Evolutionary conservation across 257 asterid species (phyloP).

Genomic region (Oldenlandia corymbosa): DNA sequence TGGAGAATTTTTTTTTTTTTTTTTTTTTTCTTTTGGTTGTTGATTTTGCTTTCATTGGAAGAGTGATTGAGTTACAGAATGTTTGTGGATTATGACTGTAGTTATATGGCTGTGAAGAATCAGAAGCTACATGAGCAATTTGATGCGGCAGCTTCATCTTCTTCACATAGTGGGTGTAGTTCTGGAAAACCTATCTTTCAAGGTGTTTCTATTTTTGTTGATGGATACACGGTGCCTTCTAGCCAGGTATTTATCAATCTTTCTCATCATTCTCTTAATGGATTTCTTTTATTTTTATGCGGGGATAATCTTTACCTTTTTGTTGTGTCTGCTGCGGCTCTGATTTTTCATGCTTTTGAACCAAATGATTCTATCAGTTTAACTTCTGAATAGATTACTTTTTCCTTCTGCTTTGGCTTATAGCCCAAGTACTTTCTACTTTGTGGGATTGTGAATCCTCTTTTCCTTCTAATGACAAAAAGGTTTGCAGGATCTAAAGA

Average conservation of each 20-base stretch:
- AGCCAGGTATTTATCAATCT: slow-evolving; percentile 50
- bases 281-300: neutral
- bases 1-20: neutral
- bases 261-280: neutral
- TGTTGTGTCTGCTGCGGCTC: neutral
- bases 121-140: slow-evolving; percentile 80
- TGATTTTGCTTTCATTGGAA: neutral
- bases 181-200: slow-evolving; percentile 51
- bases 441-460: neutral
- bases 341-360: neutral
- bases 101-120: slow-evolving; percentile 93
- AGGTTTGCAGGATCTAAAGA: slow-evolving; percentile 69
- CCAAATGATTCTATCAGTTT: too few species aligned
- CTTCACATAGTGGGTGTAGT: slow-evolving; percentile 48
- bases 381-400: neutral
- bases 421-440: neutral
- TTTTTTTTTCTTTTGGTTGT: neutral
- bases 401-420: neutral
- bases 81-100: slow-evolving; percentile 34
- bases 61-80: slow-evolving; percentile 9
- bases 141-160: slow-evolving; percentile 77
- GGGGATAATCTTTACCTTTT: neutral
- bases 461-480: neutral
- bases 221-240: slow-evolving; percentile 94
- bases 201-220: slow-evolving; percentile 88